Evolutionary conservation across 495 filamentous ascomycete species (phyloP).

Genomic region (Pyrenula aspistea): DNA sequence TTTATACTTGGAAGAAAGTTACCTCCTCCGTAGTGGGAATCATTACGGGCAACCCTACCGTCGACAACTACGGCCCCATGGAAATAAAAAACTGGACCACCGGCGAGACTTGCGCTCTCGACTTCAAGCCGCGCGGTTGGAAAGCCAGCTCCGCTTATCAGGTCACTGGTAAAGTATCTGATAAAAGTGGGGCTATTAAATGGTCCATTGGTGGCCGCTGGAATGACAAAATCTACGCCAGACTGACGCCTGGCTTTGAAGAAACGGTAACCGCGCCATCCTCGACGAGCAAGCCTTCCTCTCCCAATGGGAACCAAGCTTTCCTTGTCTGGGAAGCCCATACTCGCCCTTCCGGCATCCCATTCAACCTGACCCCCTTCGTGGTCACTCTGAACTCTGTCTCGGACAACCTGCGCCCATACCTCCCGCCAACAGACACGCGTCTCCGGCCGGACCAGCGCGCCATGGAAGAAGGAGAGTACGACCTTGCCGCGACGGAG

Average conservation of each 20-base stretch:
- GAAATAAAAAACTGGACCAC: slow-evolving; percentile 96
- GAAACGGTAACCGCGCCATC: slow-evolving; percentile 49
- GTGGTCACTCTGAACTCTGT: slow-evolving; percentile 86
- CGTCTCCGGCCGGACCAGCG: slow-evolving; percentile 84
- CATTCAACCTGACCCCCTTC: slow-evolving; percentile 96
- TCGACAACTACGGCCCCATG: slow-evolving; percentile 98
- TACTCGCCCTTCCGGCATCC: slow-evolving; percentile 66
- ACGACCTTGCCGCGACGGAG: slow-evolving; percentile 82
- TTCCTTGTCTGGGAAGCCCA: slow-evolving; percentile 90
- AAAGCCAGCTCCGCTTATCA: slow-evolving; percentile 83
- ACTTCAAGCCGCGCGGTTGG: slow-evolving; percentile 95
- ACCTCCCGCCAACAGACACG: slow-evolving; percentile 85
- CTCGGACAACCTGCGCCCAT: slow-evolving; percentile 56
- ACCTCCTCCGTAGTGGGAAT: slow-evolving; percentile 96
- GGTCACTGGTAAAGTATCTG: slow-evolving; percentile 72
- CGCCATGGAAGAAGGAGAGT: slow-evolving; percentile 97
- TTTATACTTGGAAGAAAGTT: slow-evolving; percentile 99
- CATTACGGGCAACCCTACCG: slow-evolving; percentile 88
- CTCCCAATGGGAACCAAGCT: slow-evolving; percentile 48
- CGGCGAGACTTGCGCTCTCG: slow-evolving; percentile 76
- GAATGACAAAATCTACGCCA: slow-evolving; percentile 96
- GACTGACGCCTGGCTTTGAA: slow-evolving; percentile 83
- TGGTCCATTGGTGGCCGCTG: slow-evolving; percentile 89
- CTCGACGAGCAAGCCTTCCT: slow-evolving; percentile 12
- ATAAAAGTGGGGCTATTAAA: slow-evolving; percentile 56